phyloP scores from a whole-genome alignment of 176 grass and related monocot genomes.

The Elymus sibiricus region DNA sequence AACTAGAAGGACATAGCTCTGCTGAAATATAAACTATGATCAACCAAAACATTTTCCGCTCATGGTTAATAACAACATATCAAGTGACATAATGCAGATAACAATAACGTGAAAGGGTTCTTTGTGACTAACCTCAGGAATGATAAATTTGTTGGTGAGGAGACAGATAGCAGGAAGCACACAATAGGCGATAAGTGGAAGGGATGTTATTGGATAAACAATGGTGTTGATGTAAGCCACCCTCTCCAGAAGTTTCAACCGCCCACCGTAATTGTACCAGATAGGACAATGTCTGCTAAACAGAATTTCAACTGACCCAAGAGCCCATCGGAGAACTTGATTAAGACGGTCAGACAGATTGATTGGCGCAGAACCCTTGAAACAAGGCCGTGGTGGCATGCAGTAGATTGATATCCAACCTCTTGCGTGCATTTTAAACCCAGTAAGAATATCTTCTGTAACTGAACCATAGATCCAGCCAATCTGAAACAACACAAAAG shows the following conservation, averaged over 20 bases:
- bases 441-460: conserved; percentile 94
- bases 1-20: background rate
- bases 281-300: conserved; percentile 97
- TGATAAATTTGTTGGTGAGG: conserved; percentile 98
- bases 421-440: conserved; percentile 97
- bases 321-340: conserved; percentile 92
- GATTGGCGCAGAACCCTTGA: conserved; percentile 94
- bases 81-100: background rate
- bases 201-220: conserved; percentile 92
- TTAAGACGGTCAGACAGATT: conserved; percentile 99
- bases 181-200: conserved; percentile 95
- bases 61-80: background rate
- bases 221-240: conserved; percentile 98
- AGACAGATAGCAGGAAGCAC: conserved; percentile 97
- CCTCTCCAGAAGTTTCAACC: conserved; percentile 89
- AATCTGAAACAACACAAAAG: conserved; percentile 53
- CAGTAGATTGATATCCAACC: conserved; percentile 98
- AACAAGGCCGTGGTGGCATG: conserved; percentile 81
- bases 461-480: conserved; percentile 99
- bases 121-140: conserved; percentile 71
- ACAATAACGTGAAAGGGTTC: background rate
- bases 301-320: conserved; percentile 95
- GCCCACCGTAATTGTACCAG: conserved; percentile 83
- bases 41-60: background rate
- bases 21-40: background rate